These are phyloP conservation scores for Fraxinus dipetala DNA, from an alignment of 305 asterid genomes.

Conservation along the genomic window DNA sequence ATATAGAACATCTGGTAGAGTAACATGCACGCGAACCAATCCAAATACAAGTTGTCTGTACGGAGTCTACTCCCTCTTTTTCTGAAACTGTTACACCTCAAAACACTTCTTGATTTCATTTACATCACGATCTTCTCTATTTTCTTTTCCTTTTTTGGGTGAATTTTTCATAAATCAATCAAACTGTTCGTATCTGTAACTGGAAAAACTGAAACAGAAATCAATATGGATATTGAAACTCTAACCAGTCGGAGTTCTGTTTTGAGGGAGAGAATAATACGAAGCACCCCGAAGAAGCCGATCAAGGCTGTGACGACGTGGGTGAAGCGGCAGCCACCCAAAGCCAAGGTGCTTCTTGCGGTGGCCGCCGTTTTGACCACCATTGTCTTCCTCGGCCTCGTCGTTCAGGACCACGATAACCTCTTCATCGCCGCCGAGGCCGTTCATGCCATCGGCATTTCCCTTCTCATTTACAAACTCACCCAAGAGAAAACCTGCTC, in stretches of 20 bases:
- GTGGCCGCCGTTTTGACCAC: neutral
- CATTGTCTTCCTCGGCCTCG: constrained; percentile 5
- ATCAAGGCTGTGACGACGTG: constrained; percentile 16
- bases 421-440: constrained; percentile 22
- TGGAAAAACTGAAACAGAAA: neutral
- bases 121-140: neutral
- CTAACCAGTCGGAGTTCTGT: neutral
- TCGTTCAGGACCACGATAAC: constrained; percentile 17
- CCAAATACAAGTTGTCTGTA: neutral
- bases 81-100: constrained; percentile 1
- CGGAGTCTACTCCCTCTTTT: neutral
- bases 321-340: constrained; percentile 19
- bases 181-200: neutral
- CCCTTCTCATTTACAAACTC: constrained; percentile 18
- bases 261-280: constrained; percentile 6
- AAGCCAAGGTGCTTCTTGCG: neutral
- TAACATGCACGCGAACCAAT: neutral
- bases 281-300: constrained; percentile 13
- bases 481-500: constrained; percentile 14
- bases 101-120: neutral
- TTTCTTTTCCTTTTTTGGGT: neutral
- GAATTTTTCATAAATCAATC: neutral
- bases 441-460: constrained; percentile 23
- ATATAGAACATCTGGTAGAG: neutral
- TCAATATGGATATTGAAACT: neutral